Evolutionary conservation across 2,329 filamentous ascomycete genomes (phyloP).

Genomic region (Cercospora citrullina): DNA sequence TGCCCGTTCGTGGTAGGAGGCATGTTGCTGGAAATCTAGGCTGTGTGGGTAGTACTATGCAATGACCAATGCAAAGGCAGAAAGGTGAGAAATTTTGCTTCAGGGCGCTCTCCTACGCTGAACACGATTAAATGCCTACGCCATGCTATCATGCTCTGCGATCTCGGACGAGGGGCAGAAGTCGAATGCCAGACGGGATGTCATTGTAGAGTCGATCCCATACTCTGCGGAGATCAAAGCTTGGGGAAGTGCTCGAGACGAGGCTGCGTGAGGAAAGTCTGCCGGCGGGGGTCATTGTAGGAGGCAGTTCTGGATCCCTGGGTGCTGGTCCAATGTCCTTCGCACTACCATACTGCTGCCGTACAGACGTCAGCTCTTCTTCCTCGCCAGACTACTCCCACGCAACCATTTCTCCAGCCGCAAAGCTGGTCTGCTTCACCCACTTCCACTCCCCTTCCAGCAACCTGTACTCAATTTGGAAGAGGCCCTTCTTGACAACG

Average conservation of each 20-base stretch:
- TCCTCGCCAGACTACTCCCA: not conserved
- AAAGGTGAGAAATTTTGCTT: not conserved
- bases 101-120: not conserved
- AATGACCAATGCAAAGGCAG: not conserved
- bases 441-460: not conserved
- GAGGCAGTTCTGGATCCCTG: not conserved
- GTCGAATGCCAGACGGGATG: not conserved
- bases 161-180: constrained; percentile 10
- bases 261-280: not conserved
- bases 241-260: constrained; percentile 9
- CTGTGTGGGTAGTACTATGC: not conserved
- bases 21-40: constrained; percentile 10
- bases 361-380: not conserved
- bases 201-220: constrained; percentile 5
- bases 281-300: not conserved
- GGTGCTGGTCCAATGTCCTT: not conserved
- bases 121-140: not conserved
- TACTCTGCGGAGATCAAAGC: constrained; percentile 7
- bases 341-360: not conserved
- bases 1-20: constrained; percentile 22
- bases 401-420: constrained; percentile 2
- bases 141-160: constrained; percentile 6
- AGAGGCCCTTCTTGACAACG: constrained; percentile 4
- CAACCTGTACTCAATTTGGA: not conserved
- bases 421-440: not conserved